Evolutionary conservation across 2,329 filamentous ascomycete genomes (phyloP).

Genomic region (Aspergillus texensis): DNA sequence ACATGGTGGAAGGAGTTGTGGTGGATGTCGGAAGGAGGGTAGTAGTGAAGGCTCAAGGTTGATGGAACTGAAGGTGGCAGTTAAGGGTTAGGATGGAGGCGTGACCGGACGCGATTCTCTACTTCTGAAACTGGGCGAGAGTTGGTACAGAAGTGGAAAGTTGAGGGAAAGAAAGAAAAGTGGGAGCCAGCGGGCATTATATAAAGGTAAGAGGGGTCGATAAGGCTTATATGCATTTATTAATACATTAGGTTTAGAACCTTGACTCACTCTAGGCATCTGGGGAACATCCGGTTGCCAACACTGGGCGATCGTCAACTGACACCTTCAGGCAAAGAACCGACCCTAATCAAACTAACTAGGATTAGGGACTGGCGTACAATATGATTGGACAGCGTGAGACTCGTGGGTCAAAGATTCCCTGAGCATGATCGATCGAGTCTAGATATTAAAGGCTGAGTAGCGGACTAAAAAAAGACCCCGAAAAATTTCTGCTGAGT

Average conservation of each 20-base stretch:
- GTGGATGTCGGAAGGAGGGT: not conserved
- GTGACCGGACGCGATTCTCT: not conserved
- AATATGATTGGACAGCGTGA: not conserved
- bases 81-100: not conserved
- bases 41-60: too few species aligned
- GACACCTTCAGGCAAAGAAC: not conserved
- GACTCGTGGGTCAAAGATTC: not conserved
- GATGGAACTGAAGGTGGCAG: not conserved
- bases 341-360: not conserved
- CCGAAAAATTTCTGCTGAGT: not conserved
- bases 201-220: not conserved
- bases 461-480: not conserved
- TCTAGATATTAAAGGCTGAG: not conserved
- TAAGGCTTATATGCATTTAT: not conserved
- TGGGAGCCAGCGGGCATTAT: not conserved
- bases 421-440: not conserved
- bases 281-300: not conserved
- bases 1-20: constrained; percentile 11
- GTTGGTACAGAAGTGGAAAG: not conserved
- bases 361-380: not conserved
- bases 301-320: not conserved
- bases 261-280: not conserved
- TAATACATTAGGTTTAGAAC: not conserved
- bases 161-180: not conserved
- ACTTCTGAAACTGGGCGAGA: not conserved